Conservation (phyloP, 495 filamentous ascomycete genomes). For the Hypoxylon trugodes region DNA sequence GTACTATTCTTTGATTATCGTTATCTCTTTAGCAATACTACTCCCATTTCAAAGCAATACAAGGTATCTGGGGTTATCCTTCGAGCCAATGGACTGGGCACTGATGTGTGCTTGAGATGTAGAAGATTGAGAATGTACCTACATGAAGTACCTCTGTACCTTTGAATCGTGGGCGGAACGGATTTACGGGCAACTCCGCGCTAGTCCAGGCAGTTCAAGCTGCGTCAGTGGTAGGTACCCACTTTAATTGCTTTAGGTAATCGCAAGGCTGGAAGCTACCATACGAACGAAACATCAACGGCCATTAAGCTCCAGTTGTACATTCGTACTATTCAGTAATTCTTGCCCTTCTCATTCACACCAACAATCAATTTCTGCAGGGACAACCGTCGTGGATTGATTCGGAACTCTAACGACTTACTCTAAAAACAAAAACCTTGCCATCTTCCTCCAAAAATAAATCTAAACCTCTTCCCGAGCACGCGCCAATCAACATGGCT, state of each 20-base stretch:
- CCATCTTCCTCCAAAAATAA: no score
- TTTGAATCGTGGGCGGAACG: background rate
- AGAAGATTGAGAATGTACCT: background rate
- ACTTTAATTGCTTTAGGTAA: constrained; percentile 30
- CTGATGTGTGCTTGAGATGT: no score
- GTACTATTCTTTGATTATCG: no score
- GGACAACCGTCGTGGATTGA: background rate
- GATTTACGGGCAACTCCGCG: constrained; percentile 17
- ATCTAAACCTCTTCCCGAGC: constrained; percentile 6
- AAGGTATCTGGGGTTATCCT: no score
- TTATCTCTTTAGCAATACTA: no score
- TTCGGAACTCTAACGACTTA: background rate
- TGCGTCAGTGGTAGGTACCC: constrained; percentile 26
- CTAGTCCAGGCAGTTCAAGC: constrained; percentile 29
- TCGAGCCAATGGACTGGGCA: no score
- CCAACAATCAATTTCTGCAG: background rate
- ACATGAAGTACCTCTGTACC: background rate
- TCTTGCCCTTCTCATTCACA: background rate
- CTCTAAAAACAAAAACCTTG: background rate
- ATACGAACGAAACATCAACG: background rate
- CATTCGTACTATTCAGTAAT: constrained; percentile 8
- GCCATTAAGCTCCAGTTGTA: constrained; percentile 21
- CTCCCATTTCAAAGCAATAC: no score
- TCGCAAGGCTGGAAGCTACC: constrained; percentile 39
- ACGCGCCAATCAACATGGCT: constrained; percentile 39